These are phyloP conservation scores for Pezicula neosporulosa DNA, from an alignment of 2,329 filamentous ascomycete genomes.

Conservation along the genomic window DNA sequence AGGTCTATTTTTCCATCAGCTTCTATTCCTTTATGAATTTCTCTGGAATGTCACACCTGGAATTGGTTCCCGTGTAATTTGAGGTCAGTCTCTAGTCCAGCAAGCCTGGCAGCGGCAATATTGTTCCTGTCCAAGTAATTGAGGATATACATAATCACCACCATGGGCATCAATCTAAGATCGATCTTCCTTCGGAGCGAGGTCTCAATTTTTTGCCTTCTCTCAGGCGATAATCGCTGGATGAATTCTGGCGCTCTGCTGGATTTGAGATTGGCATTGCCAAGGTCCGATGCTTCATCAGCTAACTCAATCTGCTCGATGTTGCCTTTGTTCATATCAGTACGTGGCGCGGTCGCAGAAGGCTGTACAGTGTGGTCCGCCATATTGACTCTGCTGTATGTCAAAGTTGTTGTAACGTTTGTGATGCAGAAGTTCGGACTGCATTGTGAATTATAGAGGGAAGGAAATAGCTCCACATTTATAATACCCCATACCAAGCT, in stretches of 20 bases:
- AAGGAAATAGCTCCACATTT: too few relatives aligned
- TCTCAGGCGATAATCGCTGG: background rate
- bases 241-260: slow-evolving; percentile 3
- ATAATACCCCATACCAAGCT: too few relatives aligned
- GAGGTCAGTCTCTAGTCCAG: slow-evolving; percentile 39
- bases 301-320: slow-evolving; percentile 4
- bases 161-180: background rate
- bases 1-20: slow-evolving; percentile 24
- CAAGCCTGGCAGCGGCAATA: slow-evolving; percentile 47
- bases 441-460: too few relatives aligned
- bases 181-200: background rate
- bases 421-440: too few relatives aligned
- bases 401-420: too few relatives aligned
- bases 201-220: slow-evolving; percentile 1
- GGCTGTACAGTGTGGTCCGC: too few relatives aligned
- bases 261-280: background rate
- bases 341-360: too few relatives aligned
- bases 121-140: slow-evolving; percentile 34
- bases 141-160: background rate
- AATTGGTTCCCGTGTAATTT: slow-evolving; percentile 32
- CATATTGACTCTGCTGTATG: too few relatives aligned
- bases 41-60: slow-evolving; percentile 19
- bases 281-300: slow-evolving; percentile 2
- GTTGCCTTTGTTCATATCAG: slow-evolving; percentile 1
- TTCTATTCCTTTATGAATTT: background rate